Conservation (phyloP, 208 protist genomes). For the Leishmania aethiopica region DNA sequence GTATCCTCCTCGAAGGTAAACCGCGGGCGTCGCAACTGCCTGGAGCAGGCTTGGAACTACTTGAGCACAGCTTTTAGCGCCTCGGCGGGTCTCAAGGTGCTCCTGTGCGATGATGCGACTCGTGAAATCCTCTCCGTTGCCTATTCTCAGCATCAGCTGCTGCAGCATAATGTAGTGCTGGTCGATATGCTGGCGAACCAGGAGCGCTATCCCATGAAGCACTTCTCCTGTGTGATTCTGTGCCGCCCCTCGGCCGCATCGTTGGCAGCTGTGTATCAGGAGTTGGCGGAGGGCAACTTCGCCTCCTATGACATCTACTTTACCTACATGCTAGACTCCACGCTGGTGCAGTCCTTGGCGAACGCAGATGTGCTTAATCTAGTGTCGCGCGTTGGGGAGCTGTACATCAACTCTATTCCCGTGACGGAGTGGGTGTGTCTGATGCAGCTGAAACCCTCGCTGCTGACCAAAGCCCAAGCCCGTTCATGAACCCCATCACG, state of each 20-base stretch:
- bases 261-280: conserved; percentile 81
- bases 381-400: conserved; percentile 91
- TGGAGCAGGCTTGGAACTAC: conserved; percentile 81
- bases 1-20: conserved; percentile 20
- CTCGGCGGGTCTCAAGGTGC: conserved; percentile 90
- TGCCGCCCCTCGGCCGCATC: conserved; percentile 92
- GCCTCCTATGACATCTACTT: conserved; percentile 90
- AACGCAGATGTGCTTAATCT: conserved; percentile 95
- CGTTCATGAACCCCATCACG: conserved; percentile 76
- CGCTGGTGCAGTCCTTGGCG: conserved; percentile 92
- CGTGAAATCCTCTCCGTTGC: conserved; percentile 94
- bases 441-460: conserved; percentile 56
- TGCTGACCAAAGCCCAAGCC: conserved; percentile 39
- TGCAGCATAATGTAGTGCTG: conserved; percentile 97
- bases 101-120: conserved; percentile 96
- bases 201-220: conserved; percentile 92
- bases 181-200: conserved; percentile 94
- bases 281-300: conserved; percentile 94
- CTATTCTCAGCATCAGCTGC: conserved; percentile 96
- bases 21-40: conserved; percentile 52
- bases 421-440: conserved; percentile 85
- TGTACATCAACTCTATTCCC: conserved; percentile 95
- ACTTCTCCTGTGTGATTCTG: conserved; percentile 93
- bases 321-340: conserved; percentile 87
- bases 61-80: conserved; percentile 64